A percentile compares a stretch with the other conserved stretches of the same genome.
Evolutionary conservation across 1,139 yeast species (phyloP).

Genomic region (Suhomyces wounanorum): DNA sequence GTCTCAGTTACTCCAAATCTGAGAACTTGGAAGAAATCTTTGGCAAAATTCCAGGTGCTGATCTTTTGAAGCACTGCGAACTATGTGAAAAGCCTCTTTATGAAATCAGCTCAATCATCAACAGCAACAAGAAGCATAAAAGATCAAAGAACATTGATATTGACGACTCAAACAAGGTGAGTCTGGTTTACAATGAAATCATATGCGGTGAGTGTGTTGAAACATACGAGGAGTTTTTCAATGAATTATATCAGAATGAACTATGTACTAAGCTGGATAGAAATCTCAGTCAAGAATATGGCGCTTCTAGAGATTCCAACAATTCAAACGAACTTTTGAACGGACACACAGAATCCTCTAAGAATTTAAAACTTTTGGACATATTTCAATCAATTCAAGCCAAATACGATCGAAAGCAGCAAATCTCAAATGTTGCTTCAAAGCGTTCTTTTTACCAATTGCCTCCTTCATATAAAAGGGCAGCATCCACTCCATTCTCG

Average conservation of each 20-base stretch:
- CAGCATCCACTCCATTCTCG: conserved; percentile 22
- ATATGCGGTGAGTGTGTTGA: conserved; percentile 67
- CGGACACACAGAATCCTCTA: not conserved
- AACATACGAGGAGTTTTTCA: conserved; percentile 54
- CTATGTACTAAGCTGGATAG: not conserved
- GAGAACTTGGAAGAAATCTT: conserved; percentile 44
- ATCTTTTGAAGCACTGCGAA: conserved; percentile 56
- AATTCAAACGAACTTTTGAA: not conserved
- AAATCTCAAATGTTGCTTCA: conserved; percentile 6
- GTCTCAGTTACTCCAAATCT: conserved; percentile 6
- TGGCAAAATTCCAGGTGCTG: conserved; percentile 44
- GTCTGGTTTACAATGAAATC: conserved; percentile 46
- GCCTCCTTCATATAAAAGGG: conserved; percentile 17
- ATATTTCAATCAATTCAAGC: conserved; percentile 29
- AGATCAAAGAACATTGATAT: conserved; percentile 4
- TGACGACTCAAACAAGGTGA: conserved; percentile 11
- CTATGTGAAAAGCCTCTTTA: conserved; percentile 68
- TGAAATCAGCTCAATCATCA: conserved; percentile 55
- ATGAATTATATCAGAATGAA: conserved; percentile 29
- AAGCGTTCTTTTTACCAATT: conserved; percentile 18
- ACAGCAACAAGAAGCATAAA: conserved; percentile 23
- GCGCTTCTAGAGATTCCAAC: not conserved
- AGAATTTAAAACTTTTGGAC: conserved; percentile 20
- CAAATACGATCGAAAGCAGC: conserved; percentile 18
- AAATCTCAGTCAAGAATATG: not conserved